Conservation (phyloP, 176 grass and related monocot genomes). For the Eleusine indica region DNA sequence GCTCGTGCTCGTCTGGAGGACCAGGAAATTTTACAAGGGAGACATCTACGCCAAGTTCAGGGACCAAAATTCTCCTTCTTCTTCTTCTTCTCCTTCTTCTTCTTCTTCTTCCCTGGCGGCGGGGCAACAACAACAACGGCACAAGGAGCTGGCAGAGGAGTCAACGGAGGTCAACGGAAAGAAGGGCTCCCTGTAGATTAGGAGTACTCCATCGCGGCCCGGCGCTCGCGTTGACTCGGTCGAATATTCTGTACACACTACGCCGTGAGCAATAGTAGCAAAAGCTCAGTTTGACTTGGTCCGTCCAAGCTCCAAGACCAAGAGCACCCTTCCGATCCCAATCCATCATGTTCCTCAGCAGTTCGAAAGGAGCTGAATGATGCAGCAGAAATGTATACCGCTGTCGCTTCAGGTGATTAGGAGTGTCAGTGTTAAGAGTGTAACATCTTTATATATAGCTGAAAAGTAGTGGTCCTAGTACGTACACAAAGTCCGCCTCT, state of each 20-base stretch:
- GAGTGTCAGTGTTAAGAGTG: background rate
- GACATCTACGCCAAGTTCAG: slow-evolving; percentile 72
- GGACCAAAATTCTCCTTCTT: background rate
- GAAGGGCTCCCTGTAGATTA: background rate
- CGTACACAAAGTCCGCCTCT: background rate
- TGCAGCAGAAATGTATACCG: background rate
- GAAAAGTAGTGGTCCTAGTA: background rate
- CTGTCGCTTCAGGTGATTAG: background rate
- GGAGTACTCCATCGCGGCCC: no score
- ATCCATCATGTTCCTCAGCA: background rate
- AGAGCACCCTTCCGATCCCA: background rate
- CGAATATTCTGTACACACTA: no score
- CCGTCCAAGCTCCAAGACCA: background rate
- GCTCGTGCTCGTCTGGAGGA: slow-evolving; percentile 63
- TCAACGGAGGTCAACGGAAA: slow-evolving; percentile 16
- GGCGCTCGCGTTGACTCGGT: background rate
- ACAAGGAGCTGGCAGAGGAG: background rate
- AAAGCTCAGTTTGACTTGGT: background rate
- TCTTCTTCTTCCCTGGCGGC: background rate
- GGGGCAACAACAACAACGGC: background rate
- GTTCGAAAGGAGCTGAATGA: background rate
- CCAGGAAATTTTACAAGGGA: slow-evolving; percentile 59
- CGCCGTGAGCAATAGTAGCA: no score
- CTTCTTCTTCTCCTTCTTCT: no score
- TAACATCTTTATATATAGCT: background rate